A percentile compares a stretch with the other conserved stretches of the same genome.
Conservation (phyloP, 139 green algal species). For the Pleodorina starrii region DNA sequence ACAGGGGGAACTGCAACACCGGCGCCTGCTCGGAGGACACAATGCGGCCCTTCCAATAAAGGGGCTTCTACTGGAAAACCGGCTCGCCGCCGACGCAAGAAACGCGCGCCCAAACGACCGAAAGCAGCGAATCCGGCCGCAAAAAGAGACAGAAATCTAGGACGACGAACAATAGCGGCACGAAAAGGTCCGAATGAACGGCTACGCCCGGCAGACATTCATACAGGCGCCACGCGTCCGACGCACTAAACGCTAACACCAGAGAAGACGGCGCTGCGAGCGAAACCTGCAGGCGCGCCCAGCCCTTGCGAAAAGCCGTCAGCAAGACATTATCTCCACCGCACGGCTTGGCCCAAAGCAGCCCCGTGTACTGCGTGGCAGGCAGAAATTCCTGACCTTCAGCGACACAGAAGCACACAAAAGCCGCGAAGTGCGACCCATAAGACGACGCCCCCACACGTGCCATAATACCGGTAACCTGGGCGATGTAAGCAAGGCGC, state of each 20-base stretch:
- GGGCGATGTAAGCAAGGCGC: neutral
- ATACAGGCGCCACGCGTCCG: neutral
- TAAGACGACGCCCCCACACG: neutral
- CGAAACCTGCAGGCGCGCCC: neutral
- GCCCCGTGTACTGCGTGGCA: neutral
- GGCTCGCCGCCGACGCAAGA: neutral
- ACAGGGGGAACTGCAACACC: neutral
- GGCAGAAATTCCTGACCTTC: constrained; percentile 1
- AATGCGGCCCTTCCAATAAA: constrained; percentile 3
- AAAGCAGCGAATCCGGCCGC: constrained; percentile 12
- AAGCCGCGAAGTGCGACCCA: neutral
- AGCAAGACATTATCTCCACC: neutral
- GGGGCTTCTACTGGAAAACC: neutral
- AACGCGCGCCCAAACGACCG: neutral
- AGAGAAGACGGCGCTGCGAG: neutral
- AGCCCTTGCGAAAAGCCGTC: neutral
- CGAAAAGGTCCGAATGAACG: neutral
- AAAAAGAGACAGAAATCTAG: neutral
- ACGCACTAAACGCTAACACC: neutral
- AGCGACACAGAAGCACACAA: neutral
- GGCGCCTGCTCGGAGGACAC: neutral
- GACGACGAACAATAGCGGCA: neutral
- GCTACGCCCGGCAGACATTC: neutral
- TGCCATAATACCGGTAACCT: neutral
- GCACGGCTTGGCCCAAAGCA: neutral